Evolutionary conservation across 192 early-diverging fungal genomes (phyloP).

Genomic region (Podila epicladia): DNA sequence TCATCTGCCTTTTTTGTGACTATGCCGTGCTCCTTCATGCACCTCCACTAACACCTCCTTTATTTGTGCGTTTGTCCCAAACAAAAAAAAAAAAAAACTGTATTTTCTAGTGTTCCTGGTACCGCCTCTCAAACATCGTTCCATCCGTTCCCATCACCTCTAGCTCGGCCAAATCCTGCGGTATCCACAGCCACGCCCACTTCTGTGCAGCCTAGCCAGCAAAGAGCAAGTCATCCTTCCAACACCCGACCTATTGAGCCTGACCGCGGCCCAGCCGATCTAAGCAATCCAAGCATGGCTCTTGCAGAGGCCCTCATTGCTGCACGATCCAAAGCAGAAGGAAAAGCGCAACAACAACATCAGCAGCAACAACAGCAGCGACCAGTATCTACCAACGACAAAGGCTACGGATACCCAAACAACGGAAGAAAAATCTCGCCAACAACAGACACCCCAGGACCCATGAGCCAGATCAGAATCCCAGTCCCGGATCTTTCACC

Average conservation of each 20-base stretch:
- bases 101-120: neutral
- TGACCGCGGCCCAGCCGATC: slow-evolving; percentile 45
- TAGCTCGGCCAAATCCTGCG: slow-evolving; percentile 15
- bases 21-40: neutral
- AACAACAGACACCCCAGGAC: slow-evolving; percentile 1
- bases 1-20: too few relatives aligned
- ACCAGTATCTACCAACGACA: neutral
- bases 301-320: slow-evolving; percentile 42
- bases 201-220: slow-evolving; percentile 6
- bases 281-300: slow-evolving; percentile 47
- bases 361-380: slow-evolving; percentile 8
- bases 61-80: neutral
- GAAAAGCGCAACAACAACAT: neutral
- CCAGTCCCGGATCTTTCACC: slow-evolving; percentile 44
- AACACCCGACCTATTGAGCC: slow-evolving; percentile 18
- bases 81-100: neutral
- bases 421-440: slow-evolving; percentile 2
- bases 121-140: slow-evolving; percentile 21
- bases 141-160: slow-evolving; percentile 47
- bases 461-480: slow-evolving; percentile 20
- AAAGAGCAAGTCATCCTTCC: slow-evolving; percentile 8
- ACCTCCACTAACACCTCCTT: slow-evolving; percentile 10
- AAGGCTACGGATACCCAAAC: slow-evolving; percentile 1
- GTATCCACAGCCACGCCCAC: neutral
- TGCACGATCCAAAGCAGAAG: slow-evolving; percentile 35